Conservation (phyloP, 2,329 filamentous ascomycete species). For the Cladophialophora bantiana region DNA sequence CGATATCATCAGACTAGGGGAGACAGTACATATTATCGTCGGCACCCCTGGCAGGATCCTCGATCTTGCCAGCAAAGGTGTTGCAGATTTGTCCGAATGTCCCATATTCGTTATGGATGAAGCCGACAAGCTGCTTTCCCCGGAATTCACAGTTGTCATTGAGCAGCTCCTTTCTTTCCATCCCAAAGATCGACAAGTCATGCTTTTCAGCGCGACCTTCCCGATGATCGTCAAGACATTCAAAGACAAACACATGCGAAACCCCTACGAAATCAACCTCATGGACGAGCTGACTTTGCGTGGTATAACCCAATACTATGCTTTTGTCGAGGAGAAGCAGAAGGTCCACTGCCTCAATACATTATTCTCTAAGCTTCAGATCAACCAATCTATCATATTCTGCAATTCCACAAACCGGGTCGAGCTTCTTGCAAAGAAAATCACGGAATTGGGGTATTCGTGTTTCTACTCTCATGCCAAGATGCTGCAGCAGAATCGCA, state of each 20-base stretch:
- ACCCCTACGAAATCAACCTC: slow-evolving; percentile 97
- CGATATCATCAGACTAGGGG: slow-evolving; percentile 93
- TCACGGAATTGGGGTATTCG: slow-evolving; percentile 97
- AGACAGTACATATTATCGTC: slow-evolving; percentile 95
- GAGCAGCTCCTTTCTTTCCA: slow-evolving; percentile 95
- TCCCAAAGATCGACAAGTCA: slow-evolving; percentile 96
- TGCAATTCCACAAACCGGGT: slow-evolving; percentile 99
- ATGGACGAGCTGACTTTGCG: slow-evolving; percentile 99
- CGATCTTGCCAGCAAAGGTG: slow-evolving; percentile 93
- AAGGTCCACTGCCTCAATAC: slow-evolving; percentile 99
- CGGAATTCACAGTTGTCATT: slow-evolving; percentile 96
- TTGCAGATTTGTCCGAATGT: slow-evolving; percentile 94
- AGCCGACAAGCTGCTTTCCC: slow-evolving; percentile 94
- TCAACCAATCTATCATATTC: slow-evolving; percentile 99
- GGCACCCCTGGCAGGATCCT: slow-evolving; percentile 96
- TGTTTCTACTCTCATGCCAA: slow-evolving; percentile 99
- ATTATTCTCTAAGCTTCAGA: slow-evolving; percentile 97
- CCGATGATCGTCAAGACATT: slow-evolving; percentile 97
- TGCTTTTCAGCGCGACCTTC: slow-evolving; percentile 99
- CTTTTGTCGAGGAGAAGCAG: slow-evolving; percentile 98
- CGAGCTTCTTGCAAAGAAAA: slow-evolving; percentile 97
- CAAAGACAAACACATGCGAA: slow-evolving; percentile 96
- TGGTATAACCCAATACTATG: slow-evolving; percentile 99
- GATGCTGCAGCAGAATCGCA: slow-evolving; percentile 96
- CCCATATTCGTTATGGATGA: slow-evolving; percentile 99